Percentiles rank a stretch among this genome's conserved stretches.
phyloP scores from a whole-genome alignment of 305 asterid genomes.

The Euphrasia arctica region DNA sequence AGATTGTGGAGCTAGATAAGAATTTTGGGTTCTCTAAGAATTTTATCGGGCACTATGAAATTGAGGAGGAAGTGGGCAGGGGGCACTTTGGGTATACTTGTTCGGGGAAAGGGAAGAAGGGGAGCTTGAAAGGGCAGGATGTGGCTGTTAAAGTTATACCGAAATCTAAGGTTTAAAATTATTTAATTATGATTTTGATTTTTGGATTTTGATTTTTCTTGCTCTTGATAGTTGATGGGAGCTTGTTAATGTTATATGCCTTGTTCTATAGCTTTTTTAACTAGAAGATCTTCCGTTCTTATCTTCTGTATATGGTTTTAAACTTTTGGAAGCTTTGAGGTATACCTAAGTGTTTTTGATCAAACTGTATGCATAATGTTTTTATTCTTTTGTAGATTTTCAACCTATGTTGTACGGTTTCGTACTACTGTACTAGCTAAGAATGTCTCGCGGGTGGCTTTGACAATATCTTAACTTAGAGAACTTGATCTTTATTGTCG shows the following conservation, averaged over 20 bases:
- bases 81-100: constrained; percentile 96
- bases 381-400: neutral
- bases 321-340: constrained; percentile 1
- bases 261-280: neutral
- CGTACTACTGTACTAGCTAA: neutral
- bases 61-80: constrained; percentile 82
- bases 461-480: neutral
- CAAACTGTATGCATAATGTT: neutral
- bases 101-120: constrained; percentile 74
- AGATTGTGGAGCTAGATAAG: constrained; percentile 58
- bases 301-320: neutral
- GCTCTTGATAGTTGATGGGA: constrained; percentile 2
- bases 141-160: constrained; percentile 94
- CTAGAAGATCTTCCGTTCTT: neutral
- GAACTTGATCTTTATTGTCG: neutral
- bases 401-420: neutral
- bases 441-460: constrained; percentile 11
- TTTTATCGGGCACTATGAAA: constrained; percentile 52
- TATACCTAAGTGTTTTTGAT: neutral
- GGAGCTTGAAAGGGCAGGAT: constrained; percentile 80
- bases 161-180: constrained; percentile 62
- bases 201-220: constrained; percentile 11
- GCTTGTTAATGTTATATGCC: neutral
- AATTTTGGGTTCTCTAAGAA: constrained; percentile 67
- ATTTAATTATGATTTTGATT: neutral